Evolutionary conservation across 805 yeast genomes (phyloP).

Genomic region (Kurtzmaniella cleridarum): DNA sequence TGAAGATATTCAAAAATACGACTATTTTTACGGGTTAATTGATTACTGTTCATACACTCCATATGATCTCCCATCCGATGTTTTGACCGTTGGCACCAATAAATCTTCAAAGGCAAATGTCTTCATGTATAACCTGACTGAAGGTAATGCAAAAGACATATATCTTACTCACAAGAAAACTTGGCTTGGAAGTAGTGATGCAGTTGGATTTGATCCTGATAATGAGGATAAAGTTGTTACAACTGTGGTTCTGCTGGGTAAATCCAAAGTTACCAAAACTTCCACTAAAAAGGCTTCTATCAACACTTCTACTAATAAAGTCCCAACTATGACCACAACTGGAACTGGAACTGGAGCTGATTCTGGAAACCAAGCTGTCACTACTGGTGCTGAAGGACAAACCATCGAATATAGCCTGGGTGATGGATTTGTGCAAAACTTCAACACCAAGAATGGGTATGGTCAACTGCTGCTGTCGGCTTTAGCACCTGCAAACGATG

Average conservation of each 20-base stretch:
- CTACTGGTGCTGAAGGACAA: constrained; percentile 16
- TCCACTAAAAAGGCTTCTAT: constrained; percentile 11
- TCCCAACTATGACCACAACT: constrained; percentile 12
- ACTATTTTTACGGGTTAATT: constrained; percentile 73
- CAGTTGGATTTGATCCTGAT: constrained; percentile 61
- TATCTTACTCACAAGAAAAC: constrained; percentile 60
- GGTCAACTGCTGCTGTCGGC: too few species aligned
- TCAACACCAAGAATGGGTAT: background rate
- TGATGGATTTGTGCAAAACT: constrained; percentile 1
- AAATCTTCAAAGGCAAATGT: constrained; percentile 51
- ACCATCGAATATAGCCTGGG: background rate
- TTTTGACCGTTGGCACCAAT: constrained; percentile 25
- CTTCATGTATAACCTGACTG: constrained; percentile 41
- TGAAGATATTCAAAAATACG: constrained; percentile 62
- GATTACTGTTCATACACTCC: constrained; percentile 58
- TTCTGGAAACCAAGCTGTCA: constrained; percentile 8
- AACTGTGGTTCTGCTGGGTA: constrained; percentile 10
- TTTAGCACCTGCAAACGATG: too few species aligned
- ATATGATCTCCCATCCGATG: constrained; percentile 64
- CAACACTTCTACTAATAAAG: constrained; percentile 7
- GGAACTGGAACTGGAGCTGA: constrained; percentile 6
- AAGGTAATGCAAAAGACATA: constrained; percentile 34
- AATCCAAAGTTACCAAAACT: constrained; percentile 14
- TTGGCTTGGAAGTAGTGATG: constrained; percentile 52
- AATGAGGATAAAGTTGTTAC: constrained; percentile 17